Base-by-base conservation (phyloP, 1,139 yeast genomes). In the Kodamaea anthophila region DNA sequence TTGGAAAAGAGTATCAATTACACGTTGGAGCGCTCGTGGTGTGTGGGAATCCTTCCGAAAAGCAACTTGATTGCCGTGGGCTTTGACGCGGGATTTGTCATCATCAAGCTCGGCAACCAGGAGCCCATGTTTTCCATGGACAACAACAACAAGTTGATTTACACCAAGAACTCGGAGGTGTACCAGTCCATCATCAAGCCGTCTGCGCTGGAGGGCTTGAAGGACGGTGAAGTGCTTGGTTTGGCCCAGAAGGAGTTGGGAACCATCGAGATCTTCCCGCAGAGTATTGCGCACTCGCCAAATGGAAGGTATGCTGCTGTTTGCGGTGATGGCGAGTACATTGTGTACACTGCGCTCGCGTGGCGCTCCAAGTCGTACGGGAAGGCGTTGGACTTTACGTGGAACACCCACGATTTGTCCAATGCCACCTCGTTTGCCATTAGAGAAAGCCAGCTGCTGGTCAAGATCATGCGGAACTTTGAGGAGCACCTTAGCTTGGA, bases 281-380 rank as follows among this genome's bases (percentile, higher is more conserved):
- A 85, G 40, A 71, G 82, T 37, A 70, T 91, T 47, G 65, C 71
- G 28, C 98, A 91, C 58, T 88, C 97, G 23, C 97, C 97, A 39
- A 91, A 93, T 53, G 99, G 99, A 37, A 78, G 96, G 58, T 91
- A 84, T 54, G 97, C 88, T 23, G 83, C 97, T 15, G 96, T 91
- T 28, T 83, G 93, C 35, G 99, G 99, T 51, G 98, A 93, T 60
- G 97, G 96, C 37, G 98, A 91, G 59, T 91, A 86, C 55, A 86
- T 91, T 47, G 81, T 93, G 34, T 93, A 91, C 62, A 87, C 97
- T 5, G 93, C 98, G 1, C 73, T 93, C 49, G 97, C 97, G 2
- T 91, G 98, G 98, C 77, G 98, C 64, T 87, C 93, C 45, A 91
- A 87, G 60, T 74, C 88, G 30, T 91, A 85, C 55, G 98, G 97